phyloP scores from a whole-genome alignment of 768 basidiomycete species.

The Tricholoma hemisulphureum region DNA sequence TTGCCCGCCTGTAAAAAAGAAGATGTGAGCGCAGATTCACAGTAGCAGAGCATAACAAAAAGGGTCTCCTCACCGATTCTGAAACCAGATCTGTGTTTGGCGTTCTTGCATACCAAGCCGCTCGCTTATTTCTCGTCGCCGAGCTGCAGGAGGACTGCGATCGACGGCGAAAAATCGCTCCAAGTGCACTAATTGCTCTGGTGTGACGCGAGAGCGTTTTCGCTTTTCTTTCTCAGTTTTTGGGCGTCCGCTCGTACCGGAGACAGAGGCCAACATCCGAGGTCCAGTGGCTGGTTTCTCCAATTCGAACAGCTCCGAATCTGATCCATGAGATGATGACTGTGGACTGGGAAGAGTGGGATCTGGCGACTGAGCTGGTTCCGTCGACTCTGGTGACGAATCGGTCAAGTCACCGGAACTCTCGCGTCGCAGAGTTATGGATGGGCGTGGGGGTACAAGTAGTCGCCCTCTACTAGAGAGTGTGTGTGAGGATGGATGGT shows the following conservation, averaged over 20 bases:
- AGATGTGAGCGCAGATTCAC: not conserved
- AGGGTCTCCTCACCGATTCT: constrained; percentile 76
- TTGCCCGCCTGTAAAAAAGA: constrained; percentile 61
- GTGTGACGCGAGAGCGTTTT: constrained; percentile 76
- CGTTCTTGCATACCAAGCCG: constrained; percentile 80
- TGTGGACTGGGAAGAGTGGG: not conserved
- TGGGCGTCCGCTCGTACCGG: constrained; percentile 27
- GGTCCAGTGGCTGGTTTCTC: constrained; percentile 36
- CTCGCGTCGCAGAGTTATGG: constrained; percentile 5
- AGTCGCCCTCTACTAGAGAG: not conserved
- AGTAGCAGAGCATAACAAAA: not conserved
- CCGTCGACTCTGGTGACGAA: constrained; percentile 21
- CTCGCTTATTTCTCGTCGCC: constrained; percentile 71
- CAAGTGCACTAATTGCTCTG: constrained; percentile 74
- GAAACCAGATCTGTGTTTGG: constrained; percentile 90
- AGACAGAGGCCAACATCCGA: constrained; percentile 32
- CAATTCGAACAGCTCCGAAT: constrained; percentile 19
- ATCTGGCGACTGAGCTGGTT: constrained; percentile 20
- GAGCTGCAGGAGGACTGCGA: constrained; percentile 68
- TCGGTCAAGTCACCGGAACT: constrained; percentile 19
- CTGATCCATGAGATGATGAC: constrained; percentile 11
- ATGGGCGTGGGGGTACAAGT: constrained; percentile 3
- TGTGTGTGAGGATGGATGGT: constrained; percentile 6
- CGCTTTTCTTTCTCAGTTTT: constrained; percentile 54
- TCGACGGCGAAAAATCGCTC: constrained; percentile 69